Evolutionary conservation across 2,329 filamentous ascomycete genomes (phyloP).

Genomic region (Fusarium goolgardi): DNA sequence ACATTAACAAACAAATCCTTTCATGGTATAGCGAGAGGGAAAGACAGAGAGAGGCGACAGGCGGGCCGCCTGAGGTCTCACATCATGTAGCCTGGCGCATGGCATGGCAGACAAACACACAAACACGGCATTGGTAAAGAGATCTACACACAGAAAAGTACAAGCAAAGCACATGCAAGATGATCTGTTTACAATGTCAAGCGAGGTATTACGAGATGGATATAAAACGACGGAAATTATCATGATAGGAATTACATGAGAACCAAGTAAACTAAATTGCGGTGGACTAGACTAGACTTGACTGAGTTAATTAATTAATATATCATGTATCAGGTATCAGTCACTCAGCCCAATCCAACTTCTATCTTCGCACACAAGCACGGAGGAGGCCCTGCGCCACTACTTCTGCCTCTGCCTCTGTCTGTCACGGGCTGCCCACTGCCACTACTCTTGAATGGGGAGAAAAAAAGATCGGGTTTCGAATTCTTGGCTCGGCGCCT

Average conservation of each 20-base stretch:
- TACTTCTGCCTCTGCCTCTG: background rate
- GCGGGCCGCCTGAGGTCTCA: slow-evolving; percentile 36
- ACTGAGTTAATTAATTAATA: slow-evolving; percentile 5
- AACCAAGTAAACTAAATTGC: background rate
- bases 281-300: background rate
- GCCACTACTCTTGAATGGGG: slow-evolving; percentile 1
- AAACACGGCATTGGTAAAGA: slow-evolving; percentile 33
- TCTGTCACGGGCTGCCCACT: too few relatives aligned
- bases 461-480: slow-evolving; percentile 35
- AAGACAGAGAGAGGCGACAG: slow-evolving; percentile 6
- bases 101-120: slow-evolving; percentile 27
- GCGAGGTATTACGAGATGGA: slow-evolving; percentile 6
- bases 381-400: background rate
- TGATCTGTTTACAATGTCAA: background rate
- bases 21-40: background rate
- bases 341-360: slow-evolving; percentile 20
- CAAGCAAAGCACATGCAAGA: slow-evolving; percentile 17
- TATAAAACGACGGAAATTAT: background rate
- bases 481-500: slow-evolving; percentile 26
- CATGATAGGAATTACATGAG: background rate
- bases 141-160: slow-evolving; percentile 16
- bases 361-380: slow-evolving; percentile 11
- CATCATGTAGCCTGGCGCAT: slow-evolving; percentile 33
- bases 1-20: slow-evolving; percentile 1
- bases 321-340: slow-evolving; percentile 32